Percentiles rank a stretch among this genome's conserved stretches.
These are phyloP conservation scores for Myriosclerotinia scirpicola DNA, from an alignment of 2,329 filamentous ascomycete species.

Conservation along the genomic window DNA sequence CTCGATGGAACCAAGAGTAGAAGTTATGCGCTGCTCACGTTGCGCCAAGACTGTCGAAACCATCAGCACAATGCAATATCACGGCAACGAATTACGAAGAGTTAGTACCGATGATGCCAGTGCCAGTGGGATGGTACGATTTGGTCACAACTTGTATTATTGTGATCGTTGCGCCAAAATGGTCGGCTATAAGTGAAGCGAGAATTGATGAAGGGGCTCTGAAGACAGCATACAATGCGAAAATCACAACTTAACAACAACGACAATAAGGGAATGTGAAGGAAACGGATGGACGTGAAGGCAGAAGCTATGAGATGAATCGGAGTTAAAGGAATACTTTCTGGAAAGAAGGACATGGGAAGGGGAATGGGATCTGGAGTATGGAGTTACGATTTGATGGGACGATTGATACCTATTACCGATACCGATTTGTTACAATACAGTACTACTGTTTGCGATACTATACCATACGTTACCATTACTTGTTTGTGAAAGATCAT, in stretches of 20 bases:
- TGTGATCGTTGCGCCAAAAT: conserved; percentile 63
- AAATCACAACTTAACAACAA: conserved; percentile 1
- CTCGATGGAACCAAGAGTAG: conserved; percentile 43
- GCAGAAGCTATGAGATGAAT: neutral
- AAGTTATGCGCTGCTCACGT: conserved; percentile 62
- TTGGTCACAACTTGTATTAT: conserved; percentile 66
- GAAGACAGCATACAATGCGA: neutral
- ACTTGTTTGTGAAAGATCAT: conserved; percentile 1
- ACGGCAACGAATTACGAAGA: conserved; percentile 26
- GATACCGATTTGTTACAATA: conserved; percentile 18
- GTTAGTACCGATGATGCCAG: conserved; percentile 54
- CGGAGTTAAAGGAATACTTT: neutral
- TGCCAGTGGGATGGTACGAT: conserved; percentile 62
- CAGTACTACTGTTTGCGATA: conserved; percentile 12
- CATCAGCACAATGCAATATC: conserved; percentile 45
- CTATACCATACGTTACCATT: conserved; percentile 1
- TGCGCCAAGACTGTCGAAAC: conserved; percentile 61
- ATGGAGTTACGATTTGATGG: conserved; percentile 12
- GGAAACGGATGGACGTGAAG: neutral
- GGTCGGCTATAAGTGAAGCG: conserved; percentile 59
- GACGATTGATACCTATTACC: conserved; percentile 13
- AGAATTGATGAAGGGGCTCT: conserved; percentile 16
- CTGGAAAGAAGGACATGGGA: conserved; percentile 9
- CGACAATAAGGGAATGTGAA: neutral
- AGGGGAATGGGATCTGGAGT: neutral